Evolutionary conservation across 352 stramenopile species (phyloP).

Genomic region (Globisporangium megalacanthum): DNA sequence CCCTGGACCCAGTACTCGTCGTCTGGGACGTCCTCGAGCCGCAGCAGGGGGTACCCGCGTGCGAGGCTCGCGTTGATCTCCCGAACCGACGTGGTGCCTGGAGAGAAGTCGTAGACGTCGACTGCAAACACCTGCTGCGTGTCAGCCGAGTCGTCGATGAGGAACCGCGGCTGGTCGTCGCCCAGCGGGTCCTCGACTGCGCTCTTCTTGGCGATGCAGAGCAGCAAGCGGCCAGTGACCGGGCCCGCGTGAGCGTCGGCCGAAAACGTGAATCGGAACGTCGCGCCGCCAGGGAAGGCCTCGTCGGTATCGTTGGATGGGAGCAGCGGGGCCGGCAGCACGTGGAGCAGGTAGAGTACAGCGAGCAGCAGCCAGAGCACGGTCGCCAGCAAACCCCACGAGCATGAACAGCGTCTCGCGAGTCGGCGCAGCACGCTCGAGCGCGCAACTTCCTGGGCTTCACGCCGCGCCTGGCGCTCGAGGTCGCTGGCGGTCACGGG

Average conservation of each 20-base stretch:
- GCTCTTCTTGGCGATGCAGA: conserved; percentile 37
- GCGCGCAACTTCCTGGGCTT: neutral
- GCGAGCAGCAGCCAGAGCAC: conserved; percentile 6
- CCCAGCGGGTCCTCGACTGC: conserved; percentile 21
- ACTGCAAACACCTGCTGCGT: conserved; percentile 39
- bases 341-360: conserved; percentile 7
- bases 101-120: conserved; percentile 32
- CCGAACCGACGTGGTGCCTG: conserved; percentile 15
- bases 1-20: conserved; percentile 42
- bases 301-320: neutral
- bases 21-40: conserved; percentile 22
- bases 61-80: conserved; percentile 24
- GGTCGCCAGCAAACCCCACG: conserved; percentile 9
- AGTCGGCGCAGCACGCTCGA: neutral
- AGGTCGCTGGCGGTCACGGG: neutral
- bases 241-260: conserved; percentile 20
- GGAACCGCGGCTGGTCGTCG: conserved; percentile 33
- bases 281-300: conserved; percentile 3
- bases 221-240: conserved; percentile 28
- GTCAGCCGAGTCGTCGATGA: conserved; percentile 27
- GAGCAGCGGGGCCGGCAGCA: neutral
- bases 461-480: neutral
- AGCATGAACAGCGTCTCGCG: conserved; percentile 3
- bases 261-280: conserved; percentile 23
- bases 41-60: conserved; percentile 26